A percentile compares a stretch with the other conserved stretches of the same genome.
phyloP scores from a whole-genome alignment of 2,329 filamentous ascomycete genomes.

The Neonectria punicea region DNA sequence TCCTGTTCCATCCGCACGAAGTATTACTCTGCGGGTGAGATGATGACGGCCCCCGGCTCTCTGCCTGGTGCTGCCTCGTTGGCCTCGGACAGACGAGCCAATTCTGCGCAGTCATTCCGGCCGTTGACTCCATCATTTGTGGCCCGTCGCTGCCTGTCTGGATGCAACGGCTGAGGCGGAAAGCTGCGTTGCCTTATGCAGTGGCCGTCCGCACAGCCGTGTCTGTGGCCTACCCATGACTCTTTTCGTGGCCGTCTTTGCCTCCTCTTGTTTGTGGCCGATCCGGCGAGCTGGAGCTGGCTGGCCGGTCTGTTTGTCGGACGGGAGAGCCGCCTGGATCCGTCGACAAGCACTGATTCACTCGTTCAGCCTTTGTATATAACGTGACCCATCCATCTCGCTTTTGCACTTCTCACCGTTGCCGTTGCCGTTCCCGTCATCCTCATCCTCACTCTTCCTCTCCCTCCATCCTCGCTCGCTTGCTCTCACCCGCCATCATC shows the following conservation, averaged over 20 bases:
- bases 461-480: not conserved
- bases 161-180: too few relatives aligned
- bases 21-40: not conserved
- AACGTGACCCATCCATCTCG: not conserved
- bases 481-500: not conserved
- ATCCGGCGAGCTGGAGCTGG: not conserved
- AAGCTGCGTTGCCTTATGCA: too few relatives aligned
- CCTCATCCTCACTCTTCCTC: not conserved
- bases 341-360: not conserved
- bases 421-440: too few relatives aligned
- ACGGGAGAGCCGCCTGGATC: not conserved
- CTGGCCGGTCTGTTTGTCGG: not conserved
- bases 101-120: not conserved
- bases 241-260: not conserved
- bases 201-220: not conserved
- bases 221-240: not conserved
- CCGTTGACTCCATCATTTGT: not conserved
- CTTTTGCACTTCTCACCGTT: not conserved
- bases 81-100: not conserved
- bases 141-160: too few relatives aligned
- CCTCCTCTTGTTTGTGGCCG: not conserved
- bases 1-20: too few relatives aligned
- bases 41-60: not conserved
- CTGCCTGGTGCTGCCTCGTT: not conserved
- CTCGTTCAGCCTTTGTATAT: not conserved